These are phyloP conservation scores for Stevia rebaudiana DNA, from an alignment of 140 eudicot genomes.

Conservation along the genomic window DNA sequence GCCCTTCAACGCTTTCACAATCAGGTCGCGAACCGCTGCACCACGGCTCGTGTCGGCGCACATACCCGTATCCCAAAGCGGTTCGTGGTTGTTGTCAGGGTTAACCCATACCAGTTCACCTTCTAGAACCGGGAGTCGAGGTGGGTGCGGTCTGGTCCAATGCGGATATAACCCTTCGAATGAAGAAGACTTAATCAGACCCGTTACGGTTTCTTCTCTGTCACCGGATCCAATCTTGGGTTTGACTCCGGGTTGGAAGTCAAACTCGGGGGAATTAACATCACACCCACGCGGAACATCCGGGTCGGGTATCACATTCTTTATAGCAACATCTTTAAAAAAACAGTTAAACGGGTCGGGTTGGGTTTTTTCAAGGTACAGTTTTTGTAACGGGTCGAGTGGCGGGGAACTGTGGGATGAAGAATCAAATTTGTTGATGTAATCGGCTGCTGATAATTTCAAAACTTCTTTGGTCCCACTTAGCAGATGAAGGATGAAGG, in stretches of 20 bases:
- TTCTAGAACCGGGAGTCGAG: slow-evolving; percentile 67
- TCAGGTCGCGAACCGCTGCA: slow-evolving; percentile 75
- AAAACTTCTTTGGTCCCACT: slow-evolving; percentile 51
- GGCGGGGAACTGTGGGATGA: slow-evolving; percentile 59
- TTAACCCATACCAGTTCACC: slow-evolving; percentile 89
- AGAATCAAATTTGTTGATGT: slow-evolving; percentile 52
- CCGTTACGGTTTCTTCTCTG: slow-evolving; percentile 54
- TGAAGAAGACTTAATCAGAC: slow-evolving; percentile 47
- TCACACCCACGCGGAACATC: slow-evolving; percentile 80
- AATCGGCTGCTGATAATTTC: slow-evolving; percentile 62
- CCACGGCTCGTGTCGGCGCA: slow-evolving; percentile 95
- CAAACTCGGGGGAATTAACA: slow-evolving; percentile 69
- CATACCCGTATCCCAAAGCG: slow-evolving; percentile 92
- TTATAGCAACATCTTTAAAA: slow-evolving; percentile 46
- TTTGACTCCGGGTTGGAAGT: slow-evolving; percentile 58
- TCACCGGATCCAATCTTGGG: slow-evolving; percentile 29
- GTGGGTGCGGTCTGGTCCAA: slow-evolving; percentile 86
- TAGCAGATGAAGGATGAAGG: slow-evolving; percentile 66
- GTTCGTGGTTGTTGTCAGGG: slow-evolving; percentile 85
- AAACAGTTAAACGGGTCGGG: slow-evolving; percentile 44
- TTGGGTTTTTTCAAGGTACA: slow-evolving; percentile 39
- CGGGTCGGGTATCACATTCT: slow-evolving; percentile 73
- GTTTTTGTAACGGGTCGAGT: slow-evolving; percentile 66
- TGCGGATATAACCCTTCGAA: slow-evolving; percentile 69
- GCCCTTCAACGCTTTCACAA: slow-evolving; percentile 86